Evolutionary conservation across 345 rosid species (phyloP).

Genomic region (Lenwebbia sp.): DNA sequence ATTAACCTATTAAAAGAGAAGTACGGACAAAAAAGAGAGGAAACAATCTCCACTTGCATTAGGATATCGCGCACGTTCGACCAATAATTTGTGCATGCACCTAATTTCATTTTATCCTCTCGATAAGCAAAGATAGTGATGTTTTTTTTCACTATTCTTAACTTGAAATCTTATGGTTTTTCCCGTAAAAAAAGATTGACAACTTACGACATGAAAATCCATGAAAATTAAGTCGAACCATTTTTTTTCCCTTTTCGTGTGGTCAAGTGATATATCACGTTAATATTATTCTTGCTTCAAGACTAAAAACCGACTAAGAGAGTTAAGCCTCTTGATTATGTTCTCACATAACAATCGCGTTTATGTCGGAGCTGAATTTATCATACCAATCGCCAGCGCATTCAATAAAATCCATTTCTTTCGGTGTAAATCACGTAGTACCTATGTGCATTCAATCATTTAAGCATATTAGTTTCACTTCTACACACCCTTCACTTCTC

Average conservation of each 20-base stretch:
- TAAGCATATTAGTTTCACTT: neutral
- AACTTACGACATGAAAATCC: neutral
- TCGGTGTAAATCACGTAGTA: neutral
- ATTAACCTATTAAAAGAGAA: neutral
- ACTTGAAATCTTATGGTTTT: neutral
- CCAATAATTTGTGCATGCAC: neutral
- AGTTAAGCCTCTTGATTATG: neutral
- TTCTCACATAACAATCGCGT: neutral
- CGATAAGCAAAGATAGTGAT: neutral
- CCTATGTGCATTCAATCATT: neutral
- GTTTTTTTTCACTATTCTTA: neutral
- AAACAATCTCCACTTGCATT: neutral
- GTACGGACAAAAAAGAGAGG: neutral
- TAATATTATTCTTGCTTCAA: neutral
- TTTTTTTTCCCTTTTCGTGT: neutral
- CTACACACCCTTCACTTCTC: neutral
- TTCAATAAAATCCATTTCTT: neutral
- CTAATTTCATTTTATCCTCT: neutral
- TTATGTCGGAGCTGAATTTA: neutral
- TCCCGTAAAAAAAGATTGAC: neutral
- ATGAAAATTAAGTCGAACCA: neutral
- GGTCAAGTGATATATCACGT: neutral
- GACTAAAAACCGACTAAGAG: neutral
- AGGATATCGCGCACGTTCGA: neutral
- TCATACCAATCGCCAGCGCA: neutral